Evolutionary conservation across 2,329 filamentous ascomycete species (phyloP), one percentile per base, ranked within the genome.

Genomic region (Beauveria rudraprayagi): DNA sequence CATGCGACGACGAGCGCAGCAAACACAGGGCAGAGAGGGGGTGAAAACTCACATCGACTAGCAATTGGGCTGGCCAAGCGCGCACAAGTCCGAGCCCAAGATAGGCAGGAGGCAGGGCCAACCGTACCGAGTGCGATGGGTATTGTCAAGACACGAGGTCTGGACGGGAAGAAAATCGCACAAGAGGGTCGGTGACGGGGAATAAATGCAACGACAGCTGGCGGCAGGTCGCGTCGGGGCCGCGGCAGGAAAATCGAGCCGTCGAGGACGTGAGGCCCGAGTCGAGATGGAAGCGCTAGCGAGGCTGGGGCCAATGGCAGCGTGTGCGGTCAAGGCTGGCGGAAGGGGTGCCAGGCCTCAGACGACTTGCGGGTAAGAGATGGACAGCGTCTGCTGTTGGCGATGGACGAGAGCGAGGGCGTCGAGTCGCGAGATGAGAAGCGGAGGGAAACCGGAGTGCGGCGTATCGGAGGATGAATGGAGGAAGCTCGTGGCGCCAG

Each of bases 41-140:
- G 37, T 60, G 55, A 63, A 26, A 26, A 56, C 60, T 56, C 47
- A 61, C 60, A 17, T 61, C 34, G 40, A 51, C 44, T 46, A 16
- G 47, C 54, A 61, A 57, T 61, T 57, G 46, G 60, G 52, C 47
- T 61, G 52, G 53, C 44, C 60, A 40, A 57, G 44, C n/a, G 60
- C 60, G 40, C 52, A 52, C 52, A 16, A 56, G 54, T 61, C 60
- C 60, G 37, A 61, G 51, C 60, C 52, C 54, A 24, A 60, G 60
- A 40, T 26, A 60, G 60, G 40, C 30, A 54, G 53, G 53, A 40
- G 47, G 53, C 37, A 47, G 40, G 51, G 60, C 54, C 60, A 61
- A 48, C 60, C 60, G 50, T 47, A 28, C 47, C 60, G 52, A 61
- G 34, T 40, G 51, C 58, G 34, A 30, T 24, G 46, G 47, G 34